Evolutionary conservation across 176 grass and related monocot species (phyloP).

Genomic region (Themeda triandra): DNA sequence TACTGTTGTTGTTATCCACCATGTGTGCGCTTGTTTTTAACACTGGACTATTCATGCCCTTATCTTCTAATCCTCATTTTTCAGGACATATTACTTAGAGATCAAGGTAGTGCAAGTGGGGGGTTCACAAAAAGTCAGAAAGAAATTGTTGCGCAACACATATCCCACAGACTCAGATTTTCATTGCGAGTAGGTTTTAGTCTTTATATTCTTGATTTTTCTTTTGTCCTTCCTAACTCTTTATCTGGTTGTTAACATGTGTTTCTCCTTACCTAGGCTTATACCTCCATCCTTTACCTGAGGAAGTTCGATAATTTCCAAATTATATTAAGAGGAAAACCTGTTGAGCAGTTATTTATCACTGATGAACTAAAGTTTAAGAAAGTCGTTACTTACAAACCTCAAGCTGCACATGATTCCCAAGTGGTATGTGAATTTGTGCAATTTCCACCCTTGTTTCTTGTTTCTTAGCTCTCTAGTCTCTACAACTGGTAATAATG

Average conservation of each 20-base stretch:
- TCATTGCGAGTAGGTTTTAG: constrained; percentile 69
- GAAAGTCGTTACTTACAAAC: constrained; percentile 88
- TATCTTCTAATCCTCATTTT: constrained; percentile 19
- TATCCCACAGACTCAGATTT: constrained; percentile 83
- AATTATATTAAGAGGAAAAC: constrained; percentile 87
- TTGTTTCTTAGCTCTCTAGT: constrained; percentile 1
- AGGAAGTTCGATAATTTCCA: constrained; percentile 78
- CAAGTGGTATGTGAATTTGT: constrained; percentile 56
- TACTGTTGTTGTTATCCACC: neutral
- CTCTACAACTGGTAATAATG: neutral
- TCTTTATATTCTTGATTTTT: constrained; percentile 24
- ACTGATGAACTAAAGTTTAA: constrained; percentile 82
- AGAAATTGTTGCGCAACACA: constrained; percentile 82
- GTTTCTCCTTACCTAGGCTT: constrained; percentile 63
- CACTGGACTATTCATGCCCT: neutral
- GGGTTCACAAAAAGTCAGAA: constrained; percentile 60
- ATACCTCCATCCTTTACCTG: constrained; percentile 90
- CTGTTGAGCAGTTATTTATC: constrained; percentile 74
- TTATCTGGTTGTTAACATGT: constrained; percentile 20
- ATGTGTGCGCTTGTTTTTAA: neutral
- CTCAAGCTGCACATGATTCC: constrained; percentile 66
- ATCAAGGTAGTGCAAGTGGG: constrained; percentile 63
- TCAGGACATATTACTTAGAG: constrained; percentile 97
- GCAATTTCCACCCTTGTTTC: neutral
- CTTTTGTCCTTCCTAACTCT: neutral